Evolutionary conservation across 805 yeast species (phyloP).

Genomic region (Spathaspora sp.): DNA sequence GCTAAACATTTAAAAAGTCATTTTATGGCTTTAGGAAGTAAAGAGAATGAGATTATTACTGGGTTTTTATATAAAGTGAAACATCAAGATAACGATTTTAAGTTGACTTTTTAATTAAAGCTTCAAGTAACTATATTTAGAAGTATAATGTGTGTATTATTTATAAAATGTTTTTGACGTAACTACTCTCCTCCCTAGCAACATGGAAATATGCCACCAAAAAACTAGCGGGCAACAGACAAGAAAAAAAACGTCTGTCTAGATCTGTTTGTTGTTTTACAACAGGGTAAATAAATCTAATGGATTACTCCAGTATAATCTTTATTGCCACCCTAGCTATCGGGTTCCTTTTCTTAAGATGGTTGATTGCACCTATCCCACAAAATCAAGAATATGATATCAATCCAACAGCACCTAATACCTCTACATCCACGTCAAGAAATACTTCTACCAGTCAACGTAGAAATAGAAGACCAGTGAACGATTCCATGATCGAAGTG

Average conservation of each 20-base stretch:
- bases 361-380: constrained; percentile 62
- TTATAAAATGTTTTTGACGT: neutral
- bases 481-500: constrained; percentile 75
- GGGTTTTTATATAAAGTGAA: constrained; percentile 84
- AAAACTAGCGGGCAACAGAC: neutral
- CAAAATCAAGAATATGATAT: constrained; percentile 18
- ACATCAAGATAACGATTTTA: constrained; percentile 53
- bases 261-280: neutral
- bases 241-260: neutral
- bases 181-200: neutral
- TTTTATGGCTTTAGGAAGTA: constrained; percentile 52
- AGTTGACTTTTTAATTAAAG: constrained; percentile 27
- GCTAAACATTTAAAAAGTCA: constrained; percentile 65
- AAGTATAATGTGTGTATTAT: neutral
- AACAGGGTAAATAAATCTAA: neutral
- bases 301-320: constrained; percentile 55
- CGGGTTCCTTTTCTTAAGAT: constrained; percentile 59
- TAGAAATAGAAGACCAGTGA: constrained; percentile 44
- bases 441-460: constrained; percentile 1
- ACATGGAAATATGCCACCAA: neutral
- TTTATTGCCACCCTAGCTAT: constrained; percentile 46
- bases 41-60: constrained; percentile 84
- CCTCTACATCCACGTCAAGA: constrained; percentile 1
- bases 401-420: constrained; percentile 3
- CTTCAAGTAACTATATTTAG: neutral